Evolutionary conservation across 1,284 basidiomycete genomes (phyloP), one percentile per base, ranked within the genome.

Genomic region (Fistulinella staudtii): DNA sequence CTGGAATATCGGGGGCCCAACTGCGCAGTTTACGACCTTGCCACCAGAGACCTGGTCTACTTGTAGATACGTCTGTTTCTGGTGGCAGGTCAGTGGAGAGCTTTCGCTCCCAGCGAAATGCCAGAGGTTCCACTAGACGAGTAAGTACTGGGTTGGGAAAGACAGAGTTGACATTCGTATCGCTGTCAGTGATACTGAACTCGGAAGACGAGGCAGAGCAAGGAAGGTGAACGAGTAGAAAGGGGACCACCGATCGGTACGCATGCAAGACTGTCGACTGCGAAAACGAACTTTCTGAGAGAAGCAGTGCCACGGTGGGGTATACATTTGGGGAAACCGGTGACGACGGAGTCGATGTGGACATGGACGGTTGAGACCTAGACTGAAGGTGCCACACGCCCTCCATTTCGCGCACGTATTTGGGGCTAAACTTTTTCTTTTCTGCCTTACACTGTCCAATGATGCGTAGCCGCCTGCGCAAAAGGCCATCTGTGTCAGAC

Each of bases 391-490:
- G 74, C 47, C 88, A 65, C 14, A 91, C 89, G 14, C 91, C 91
- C 61, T 95, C 92, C 66, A 95, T 73, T 65, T 96, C 92, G 31
- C 93, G 79, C 2, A 95, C 77, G 53, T 85, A 82, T 6, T 80
- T 79, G 1, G 92, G 90, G 0, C 87, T 79, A 27, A 85, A 66
- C 58, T 84, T 85, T 63, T 81, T 84, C 65, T 80, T 82, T 57
- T 92, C 87, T 0, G 90, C 90, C 69, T 96, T 96, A 72, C 93
- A 96, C 58, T 95, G 92, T 0, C 76, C 90, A 14, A 94, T 57
- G n/a, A 95, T 75, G 27, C 91, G 82, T 2, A 92, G 54, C 0
- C 86, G 72, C 24, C 60, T 52, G 11, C 68, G 59, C 4, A 47
- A 29, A 2, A 52, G 59, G 21, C 69, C 63, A 11, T 52, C 39